Base-by-base conservation (phyloP, 2,329 filamentous ascomycete species). In the Pseudohalonectria lignicola region DNA sequence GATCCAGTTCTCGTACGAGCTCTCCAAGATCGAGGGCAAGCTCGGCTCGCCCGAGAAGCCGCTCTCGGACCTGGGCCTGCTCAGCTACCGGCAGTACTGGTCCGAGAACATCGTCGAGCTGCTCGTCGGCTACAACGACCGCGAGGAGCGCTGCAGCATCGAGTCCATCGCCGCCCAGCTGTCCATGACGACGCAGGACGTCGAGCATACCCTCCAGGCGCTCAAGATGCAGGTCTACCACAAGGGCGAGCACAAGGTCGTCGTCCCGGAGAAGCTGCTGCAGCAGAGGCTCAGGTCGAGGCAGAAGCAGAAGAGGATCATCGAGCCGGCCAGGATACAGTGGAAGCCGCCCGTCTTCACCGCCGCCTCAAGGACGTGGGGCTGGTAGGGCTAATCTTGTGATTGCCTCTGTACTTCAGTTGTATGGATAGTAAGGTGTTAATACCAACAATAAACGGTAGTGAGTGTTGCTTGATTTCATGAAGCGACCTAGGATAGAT, bases 261-360 rank as follows among this genome's bases (percentile, higher is more conserved):
- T 96, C 18, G 70, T 98, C 23, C 88, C 90, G 0, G 83, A 92
- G 45, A 79, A 85, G 42, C 73, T 94, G 37, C 69, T 95, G 41
- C 73, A 82, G 56, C 77, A 85, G 52, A 73, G 83, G 46, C 82
- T 87, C 49, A 93, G 86, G 62, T 76, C 84, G 47, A 87, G 82
- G 61, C 55, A 75, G 38, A 95, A 93, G 61, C 76, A 80, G 42
- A 81, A 80, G 57, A 72, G 82, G 39, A 63, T 73, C 32, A 88
- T 98, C 46, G 83, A 94, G 43, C 71, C 88, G 0, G 72, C 76
- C 16, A 74, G 75, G 50, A 77, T 98, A 41, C 82, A 87, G 52
- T 98, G 92, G 92, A 96, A 94, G 60, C 90, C 92, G 10, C 92
- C 92, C 0, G 84, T 95, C 0, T 96, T 96, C 54, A 88, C 82